These are phyloP conservation scores for Colletotrichum theobromicola DNA, from an alignment of 2,329 filamentous ascomycete genomes.

Conservation along the genomic window DNA sequence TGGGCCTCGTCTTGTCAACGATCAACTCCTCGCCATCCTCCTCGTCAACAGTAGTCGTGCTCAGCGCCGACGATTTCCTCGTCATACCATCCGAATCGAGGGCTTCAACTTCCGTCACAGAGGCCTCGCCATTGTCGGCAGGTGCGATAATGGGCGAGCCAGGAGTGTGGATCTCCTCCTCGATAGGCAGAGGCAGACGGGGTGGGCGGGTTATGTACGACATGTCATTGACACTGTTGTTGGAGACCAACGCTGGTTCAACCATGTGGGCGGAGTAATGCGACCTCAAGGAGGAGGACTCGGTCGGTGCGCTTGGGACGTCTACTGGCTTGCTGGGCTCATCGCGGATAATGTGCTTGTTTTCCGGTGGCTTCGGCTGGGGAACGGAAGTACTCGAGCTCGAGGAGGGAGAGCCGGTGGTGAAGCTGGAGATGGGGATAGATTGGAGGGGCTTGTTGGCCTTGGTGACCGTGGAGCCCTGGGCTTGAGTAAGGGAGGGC, in stretches of 20 bases:
- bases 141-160: constrained; percentile 87
- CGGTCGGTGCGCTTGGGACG: constrained; percentile 49
- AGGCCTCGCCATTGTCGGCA: constrained; percentile 65
- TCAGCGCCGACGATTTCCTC: constrained; percentile 63
- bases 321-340: constrained; percentile 63
- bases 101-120: constrained; percentile 57
- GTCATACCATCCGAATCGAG: constrained; percentile 56
- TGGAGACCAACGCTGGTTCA: constrained; percentile 51
- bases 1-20: constrained; percentile 75
- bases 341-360: constrained; percentile 25
- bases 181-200: constrained; percentile 88
- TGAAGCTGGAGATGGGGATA: constrained; percentile 54
- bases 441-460: constrained; percentile 53
- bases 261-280: constrained; percentile 41
- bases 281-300: constrained; percentile 39
- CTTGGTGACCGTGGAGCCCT: constrained; percentile 57
- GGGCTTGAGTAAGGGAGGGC: constrained; percentile 65
- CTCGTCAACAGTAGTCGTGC: constrained; percentile 74
- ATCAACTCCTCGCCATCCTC: constrained; percentile 79
- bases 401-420: constrained; percentile 46
- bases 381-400: constrained; percentile 22
- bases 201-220: constrained; percentile 76
- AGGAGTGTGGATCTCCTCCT: constrained; percentile 87
- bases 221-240: constrained; percentile 67
- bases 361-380: constrained; percentile 26